Evolutionary conservation across 768 basidiomycete genomes (phyloP), one percentile per base, ranked within the genome.

Genomic region (Gloeostereum incarnatum): DNA sequence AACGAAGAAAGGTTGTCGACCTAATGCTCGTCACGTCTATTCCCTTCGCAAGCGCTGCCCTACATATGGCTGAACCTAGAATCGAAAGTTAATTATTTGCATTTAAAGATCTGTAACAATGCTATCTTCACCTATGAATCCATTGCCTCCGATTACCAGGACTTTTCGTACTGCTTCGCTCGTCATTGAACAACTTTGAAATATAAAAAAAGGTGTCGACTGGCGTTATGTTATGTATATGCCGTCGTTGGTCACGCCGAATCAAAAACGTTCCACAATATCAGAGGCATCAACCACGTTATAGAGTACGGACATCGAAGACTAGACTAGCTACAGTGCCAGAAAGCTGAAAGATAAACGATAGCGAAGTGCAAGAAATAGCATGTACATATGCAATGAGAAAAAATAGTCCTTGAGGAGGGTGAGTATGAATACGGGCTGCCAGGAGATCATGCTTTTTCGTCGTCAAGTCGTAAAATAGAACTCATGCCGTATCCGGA

Each of bases 91-190:
- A 18, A 24, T 20, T 22, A 41, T 39, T 37, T 25, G 5, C 13
- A 30, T 30, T 13, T 30, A 13, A 6, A 3, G 26, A 29, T 8
- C 14, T 29, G 14, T 8, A 29, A 8, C 26, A 29, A 29, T 42
- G 18, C 19, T 16, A n/a, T 8, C 42, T 62, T 43, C 46, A 86
- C 93, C 94, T 51, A 99, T 78, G 65, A 96, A 98, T 4, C 96
- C 96, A 63, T 96, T 96, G 31, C 96, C 96, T n/a, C 96, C 96
- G 1, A 98, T 75, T 29, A 99, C 90, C n/a, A 97, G 76, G 25
- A 97, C 71, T 51, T 68, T 33, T 30, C 19, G 27, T 31, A 31
- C 41, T 14, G 35, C 38, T 32, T 30, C 31, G 14, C n/a, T n/a
- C n/a, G n/a, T n/a, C n/a, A n/a, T n/a, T n/a, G n/a, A n/a, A n/a